A percentile compares a stretch with the other conserved stretches of the same genome.
phyloP scores from a whole-genome alignment of 148 eudicot genomes.

The Dysphania ambrosioides region DNA sequence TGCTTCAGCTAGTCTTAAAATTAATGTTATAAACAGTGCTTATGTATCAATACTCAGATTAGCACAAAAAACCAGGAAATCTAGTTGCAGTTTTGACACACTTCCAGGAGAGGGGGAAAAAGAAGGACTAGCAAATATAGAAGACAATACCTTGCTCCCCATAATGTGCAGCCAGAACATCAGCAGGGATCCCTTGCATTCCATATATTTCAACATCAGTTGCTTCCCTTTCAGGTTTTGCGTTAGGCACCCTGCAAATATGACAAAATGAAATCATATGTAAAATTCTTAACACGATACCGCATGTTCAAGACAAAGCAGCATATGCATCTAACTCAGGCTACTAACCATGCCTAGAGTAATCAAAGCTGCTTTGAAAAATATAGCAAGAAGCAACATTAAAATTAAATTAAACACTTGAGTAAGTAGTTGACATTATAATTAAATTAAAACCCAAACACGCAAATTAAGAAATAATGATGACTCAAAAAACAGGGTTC shows the following conservation, averaged over 20 bases:
- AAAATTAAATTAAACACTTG: too few species aligned
- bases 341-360: neutral
- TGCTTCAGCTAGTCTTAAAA: neutral
- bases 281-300: neutral
- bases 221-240: conserved; percentile 84
- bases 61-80: neutral
- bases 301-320: conserved; percentile 4
- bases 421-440: too few species aligned
- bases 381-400: neutral
- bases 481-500: too few species aligned
- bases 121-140: neutral
- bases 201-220: conserved; percentile 95
- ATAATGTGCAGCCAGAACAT: conserved; percentile 73
- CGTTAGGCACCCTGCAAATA: conserved; percentile 84
- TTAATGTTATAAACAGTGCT: neutral
- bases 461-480: too few species aligned
- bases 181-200: conserved; percentile 93
- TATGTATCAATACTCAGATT: neutral
- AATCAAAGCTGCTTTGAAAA: neutral
- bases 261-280: neutral
- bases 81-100: neutral
- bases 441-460: too few species aligned
- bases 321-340: neutral
- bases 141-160: conserved; percentile 66
- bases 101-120: neutral